A percentile compares a stretch with the other conserved stretches of the same genome.
Conservation (phyloP, 352 stramenopile genomes). For the Globisporangium heterothallicum region DNA sequence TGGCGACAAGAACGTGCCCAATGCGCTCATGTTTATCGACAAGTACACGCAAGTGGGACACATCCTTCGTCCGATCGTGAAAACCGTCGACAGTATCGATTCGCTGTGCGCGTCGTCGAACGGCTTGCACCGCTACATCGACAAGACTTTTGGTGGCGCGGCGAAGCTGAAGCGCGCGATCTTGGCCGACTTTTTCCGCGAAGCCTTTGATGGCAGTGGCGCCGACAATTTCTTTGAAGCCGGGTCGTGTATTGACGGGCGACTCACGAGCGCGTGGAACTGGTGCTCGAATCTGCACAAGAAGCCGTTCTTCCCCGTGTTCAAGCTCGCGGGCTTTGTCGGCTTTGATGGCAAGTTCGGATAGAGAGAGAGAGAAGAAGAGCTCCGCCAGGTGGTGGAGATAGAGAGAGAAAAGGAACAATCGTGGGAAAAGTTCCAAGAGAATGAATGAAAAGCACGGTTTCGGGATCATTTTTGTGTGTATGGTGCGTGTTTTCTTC, state of each 20-base stretch:
- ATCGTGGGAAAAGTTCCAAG: not conserved
- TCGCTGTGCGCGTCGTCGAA: constrained; percentile 37
- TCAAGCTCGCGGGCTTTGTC: constrained; percentile 95
- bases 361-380: constrained; percentile 23
- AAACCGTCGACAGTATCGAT: constrained; percentile 76
- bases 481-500: not conserved
- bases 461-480: constrained; percentile 1
- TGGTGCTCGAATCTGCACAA: constrained; percentile 94
- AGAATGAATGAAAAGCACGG: not conserved
- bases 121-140: constrained; percentile 54
- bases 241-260: constrained; percentile 94
- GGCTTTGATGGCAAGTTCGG: constrained; percentile 96
- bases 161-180: constrained; percentile 86
- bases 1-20: constrained; percentile 97
- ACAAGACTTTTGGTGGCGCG: constrained; percentile 82
- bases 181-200: constrained; percentile 94
- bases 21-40: constrained; percentile 98
- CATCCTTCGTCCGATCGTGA: constrained; percentile 85
- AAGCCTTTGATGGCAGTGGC: constrained; percentile 94
- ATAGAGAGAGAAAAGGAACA: not conserved
- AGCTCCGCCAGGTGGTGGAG: too few species aligned
- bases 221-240: constrained; percentile 95
- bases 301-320: constrained; percentile 94
- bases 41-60: constrained; percentile 95
- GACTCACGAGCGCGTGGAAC: constrained; percentile 96